Percentiles rank a stretch among this genome's conserved stretches.
phyloP scores from a whole-genome alignment of 164 flowering plant species.

The Tetracentron sinense region DNA sequence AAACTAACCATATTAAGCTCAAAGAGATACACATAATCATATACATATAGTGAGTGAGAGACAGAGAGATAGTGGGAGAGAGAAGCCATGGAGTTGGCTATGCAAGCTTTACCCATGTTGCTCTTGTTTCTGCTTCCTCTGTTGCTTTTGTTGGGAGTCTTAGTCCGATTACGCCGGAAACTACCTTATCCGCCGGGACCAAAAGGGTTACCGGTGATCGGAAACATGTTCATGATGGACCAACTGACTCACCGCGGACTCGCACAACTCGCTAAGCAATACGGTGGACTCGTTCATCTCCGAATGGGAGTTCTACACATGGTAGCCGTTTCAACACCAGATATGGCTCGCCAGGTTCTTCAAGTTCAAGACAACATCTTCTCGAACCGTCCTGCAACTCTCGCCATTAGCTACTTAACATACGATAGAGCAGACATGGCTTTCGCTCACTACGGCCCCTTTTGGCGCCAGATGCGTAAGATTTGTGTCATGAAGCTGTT shows the following conservation, averaged over 20 bases:
- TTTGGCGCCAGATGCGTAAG: slow-evolving; percentile 33
- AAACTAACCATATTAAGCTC: too few relatives aligned
- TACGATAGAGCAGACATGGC: slow-evolving; percentile 34
- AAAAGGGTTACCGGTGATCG: slow-evolving; percentile 23
- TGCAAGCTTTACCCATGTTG: not conserved
- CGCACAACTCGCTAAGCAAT: slow-evolving; percentile 11
- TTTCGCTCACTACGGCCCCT: slow-evolving; percentile 32
- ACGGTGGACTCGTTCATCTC: slow-evolving; percentile 28
- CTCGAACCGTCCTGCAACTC: slow-evolving; percentile 25
- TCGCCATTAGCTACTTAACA: slow-evolving; percentile 20
- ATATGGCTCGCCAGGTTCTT: slow-evolving; percentile 22
- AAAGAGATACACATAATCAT: too few relatives aligned
- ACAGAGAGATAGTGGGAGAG: not conserved
- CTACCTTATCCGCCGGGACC: slow-evolving; percentile 35
- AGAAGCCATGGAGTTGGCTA: not conserved
- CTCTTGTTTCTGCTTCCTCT: not conserved
- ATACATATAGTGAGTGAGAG: not conserved
- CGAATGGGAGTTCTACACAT: slow-evolving; percentile 18
- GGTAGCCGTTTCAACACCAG: slow-evolving; percentile 21
- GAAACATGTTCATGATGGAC: slow-evolving; percentile 26
- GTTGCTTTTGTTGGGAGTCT: not conserved
- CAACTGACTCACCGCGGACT: slow-evolving; percentile 29
- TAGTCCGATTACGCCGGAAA: not conserved
- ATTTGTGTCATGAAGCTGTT: slow-evolving; percentile 31
- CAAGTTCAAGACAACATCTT: slow-evolving; percentile 27